Evolutionary conservation across 2,329 filamentous ascomycete species (phyloP).

Genomic region (Penicillium sp.): DNA sequence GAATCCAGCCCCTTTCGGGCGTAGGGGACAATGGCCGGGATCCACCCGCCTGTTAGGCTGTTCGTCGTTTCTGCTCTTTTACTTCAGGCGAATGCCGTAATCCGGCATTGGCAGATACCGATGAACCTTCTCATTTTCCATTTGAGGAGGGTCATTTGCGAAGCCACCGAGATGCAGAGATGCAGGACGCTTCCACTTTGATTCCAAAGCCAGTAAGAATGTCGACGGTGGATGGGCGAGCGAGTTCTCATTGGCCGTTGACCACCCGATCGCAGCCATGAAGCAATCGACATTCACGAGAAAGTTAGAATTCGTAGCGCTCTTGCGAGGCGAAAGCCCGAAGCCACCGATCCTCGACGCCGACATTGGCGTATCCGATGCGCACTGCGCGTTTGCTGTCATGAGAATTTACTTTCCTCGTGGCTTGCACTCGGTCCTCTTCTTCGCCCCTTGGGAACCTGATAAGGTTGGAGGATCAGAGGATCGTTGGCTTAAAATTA

Average conservation of each 20-base stretch:
- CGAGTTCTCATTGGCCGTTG: constrained; percentile 6
- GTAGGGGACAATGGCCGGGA: background rate
- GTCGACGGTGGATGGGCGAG: background rate
- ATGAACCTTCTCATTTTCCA: constrained; percentile 9
- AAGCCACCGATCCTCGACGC: constrained; percentile 7
- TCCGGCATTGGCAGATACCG: constrained; percentile 14
- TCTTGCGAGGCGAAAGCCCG: constrained; percentile 6
- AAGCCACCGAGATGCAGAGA: background rate
- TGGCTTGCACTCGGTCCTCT: constrained; percentile 2
- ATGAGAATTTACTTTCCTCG: background rate
- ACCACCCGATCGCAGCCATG: constrained; percentile 2
- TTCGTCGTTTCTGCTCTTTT: background rate
- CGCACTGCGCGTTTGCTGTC: background rate
- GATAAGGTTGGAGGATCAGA: constrained; percentile 17
- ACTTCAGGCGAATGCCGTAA: constrained; percentile 1
- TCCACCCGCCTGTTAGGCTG: constrained; percentile 6
- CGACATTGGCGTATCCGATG: background rate
- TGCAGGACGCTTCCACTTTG: background rate
- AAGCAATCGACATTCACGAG: constrained; percentile 1
- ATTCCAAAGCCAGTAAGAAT: constrained; percentile 2
- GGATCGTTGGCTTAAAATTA: constrained; percentile 16
- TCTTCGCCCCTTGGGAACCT: background rate
- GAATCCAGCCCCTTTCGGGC: background rate
- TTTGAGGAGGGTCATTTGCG: constrained; percentile 7
- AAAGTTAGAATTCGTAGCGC: background rate